Base-by-base conservation (phyloP, 192 early-diverging fungal species). In the Chytriomyces sp. region DNA sequence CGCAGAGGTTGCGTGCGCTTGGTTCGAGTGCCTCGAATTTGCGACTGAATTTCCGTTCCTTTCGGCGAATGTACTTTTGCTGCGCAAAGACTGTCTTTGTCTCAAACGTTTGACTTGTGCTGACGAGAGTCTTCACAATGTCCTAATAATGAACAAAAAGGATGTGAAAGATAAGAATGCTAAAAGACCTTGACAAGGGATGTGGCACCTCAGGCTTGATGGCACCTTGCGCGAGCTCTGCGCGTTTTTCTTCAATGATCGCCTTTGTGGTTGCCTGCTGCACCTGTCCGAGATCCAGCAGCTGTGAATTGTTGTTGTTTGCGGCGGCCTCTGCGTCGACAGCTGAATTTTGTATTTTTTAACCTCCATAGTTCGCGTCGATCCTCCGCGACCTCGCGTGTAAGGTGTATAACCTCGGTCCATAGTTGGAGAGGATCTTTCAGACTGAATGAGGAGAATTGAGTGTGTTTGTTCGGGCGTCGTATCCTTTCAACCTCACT, bases 61-160 rank as follows among this genome's bases (percentile, higher is more conserved):
- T 96, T 73, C 93, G 87, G 62, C 85, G 77, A 53, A 95, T 89
- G 64, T 94, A 95, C 82, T 96, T 96, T 37, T 90, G 89, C 80
- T 95, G 91, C 30, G 93, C 92, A 65, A 89, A 96, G 66, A 91
- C 89, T 0, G 94, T 96, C 77, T 96, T 96, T 61, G 88, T 85
- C 59, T 91, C 90, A 77, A 95, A 94, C 17, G 89, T 70, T 25
- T 85, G 77, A 79, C 93, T 93, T 70, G 91, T 91, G 54, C 89
- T 89, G 5, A 91, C 88, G 53, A 96, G 77, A 39, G 89, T 88
- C 61, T 84, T 80, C 41, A 96, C 93, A 34, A 96, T 86, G 64
- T 90, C 84, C 78, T 91, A 28, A 56, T 44, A 12, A 44, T 12
- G 10, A n/a, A 8, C 41, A 44, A 44, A 44, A 12, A 8, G 41